phyloP scores from a whole-genome alignment of 176 grass and related monocot species.

The Stipa capillata region DNA sequence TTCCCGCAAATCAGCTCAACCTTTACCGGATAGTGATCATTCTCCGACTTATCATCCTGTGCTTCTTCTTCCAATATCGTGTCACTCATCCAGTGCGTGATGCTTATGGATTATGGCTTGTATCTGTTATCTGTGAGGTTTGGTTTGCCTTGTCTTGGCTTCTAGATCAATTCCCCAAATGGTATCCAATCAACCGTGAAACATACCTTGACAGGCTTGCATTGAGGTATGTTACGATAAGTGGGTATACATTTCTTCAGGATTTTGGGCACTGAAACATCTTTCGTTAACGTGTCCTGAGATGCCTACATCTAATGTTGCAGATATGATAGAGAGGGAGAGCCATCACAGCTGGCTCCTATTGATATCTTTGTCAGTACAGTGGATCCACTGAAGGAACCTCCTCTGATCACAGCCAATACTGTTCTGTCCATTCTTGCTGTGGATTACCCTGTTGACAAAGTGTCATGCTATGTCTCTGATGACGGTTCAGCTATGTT shows the following conservation, averaged over 20 bases:
- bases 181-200: constrained; percentile 94
- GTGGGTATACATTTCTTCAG: not conserved
- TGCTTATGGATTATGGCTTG: constrained; percentile 96
- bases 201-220: constrained; percentile 97
- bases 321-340: constrained; percentile 87
- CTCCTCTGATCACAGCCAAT: constrained; percentile 83
- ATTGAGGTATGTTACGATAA: constrained; percentile 48
- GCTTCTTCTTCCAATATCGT: constrained; percentile 99
- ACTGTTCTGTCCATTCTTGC: constrained; percentile 83
- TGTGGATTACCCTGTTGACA: constrained; percentile 87
- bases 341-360: constrained; percentile 69
- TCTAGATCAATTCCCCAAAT: constrained; percentile 99
- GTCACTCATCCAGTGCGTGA: constrained; percentile 76
- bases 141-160: constrained; percentile 99
- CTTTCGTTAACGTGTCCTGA: constrained; percentile 7
- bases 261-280: not conserved
- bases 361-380: constrained; percentile 95
- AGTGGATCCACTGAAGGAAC: constrained; percentile 89
- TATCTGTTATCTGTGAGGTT: constrained; percentile 96
- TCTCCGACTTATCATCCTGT: constrained; percentile 91
- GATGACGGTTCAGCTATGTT: constrained; percentile 88
- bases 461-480: constrained; percentile 95
- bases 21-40: constrained; percentile 96
- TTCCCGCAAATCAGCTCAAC: constrained; percentile 90
- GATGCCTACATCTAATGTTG: constrained; percentile 4